These are phyloP conservation scores for Apiotrichum domesticum DNA, from an alignment of 1,284 basidiomycete species.

Conservation along the genomic window DNA sequence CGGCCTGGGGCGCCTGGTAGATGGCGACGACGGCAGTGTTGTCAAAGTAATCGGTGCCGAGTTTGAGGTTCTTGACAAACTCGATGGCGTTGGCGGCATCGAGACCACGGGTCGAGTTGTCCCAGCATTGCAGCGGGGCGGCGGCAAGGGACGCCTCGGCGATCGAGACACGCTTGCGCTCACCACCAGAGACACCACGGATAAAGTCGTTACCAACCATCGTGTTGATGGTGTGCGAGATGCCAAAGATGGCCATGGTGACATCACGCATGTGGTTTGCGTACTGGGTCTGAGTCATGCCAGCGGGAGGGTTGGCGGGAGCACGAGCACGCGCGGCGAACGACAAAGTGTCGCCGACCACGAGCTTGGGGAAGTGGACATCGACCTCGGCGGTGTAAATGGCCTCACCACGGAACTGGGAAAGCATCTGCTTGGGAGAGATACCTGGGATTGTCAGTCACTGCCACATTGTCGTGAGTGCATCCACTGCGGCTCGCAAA, in stretches of 20 bases:
- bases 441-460: slow-evolving; percentile 24
- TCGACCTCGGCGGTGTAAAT: slow-evolving; percentile 51
- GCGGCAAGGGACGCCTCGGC: slow-evolving; percentile 47
- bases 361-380: slow-evolving; percentile 53
- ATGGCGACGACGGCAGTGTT: slow-evolving; percentile 45
- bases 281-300: slow-evolving; percentile 43
- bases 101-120: slow-evolving; percentile 53
- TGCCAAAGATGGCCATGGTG: slow-evolving; percentile 52
- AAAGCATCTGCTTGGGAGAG: slow-evolving; percentile 42
- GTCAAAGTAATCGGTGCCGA: slow-evolving; percentile 49
- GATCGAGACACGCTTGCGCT: slow-evolving; percentile 54
- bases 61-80: slow-evolving; percentile 52
- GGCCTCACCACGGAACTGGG: slow-evolving; percentile 47
- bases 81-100: slow-evolving; percentile 55
- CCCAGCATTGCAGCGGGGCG: slow-evolving; percentile 48
- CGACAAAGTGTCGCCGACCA: slow-evolving; percentile 49
- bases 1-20: slow-evolving; percentile 51
- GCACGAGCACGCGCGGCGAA: slow-evolving; percentile 40
- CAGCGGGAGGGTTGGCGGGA: slow-evolving; percentile 46
- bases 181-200: slow-evolving; percentile 53
- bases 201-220: slow-evolving; percentile 49
- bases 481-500: too few relatives aligned
- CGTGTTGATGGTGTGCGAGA: slow-evolving; percentile 51
- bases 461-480: too few relatives aligned
- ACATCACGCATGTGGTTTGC: slow-evolving; percentile 48